Conservation (phyloP, 2,329 filamentous ascomycete genomes). For the Aspergillus japonicus region DNA sequence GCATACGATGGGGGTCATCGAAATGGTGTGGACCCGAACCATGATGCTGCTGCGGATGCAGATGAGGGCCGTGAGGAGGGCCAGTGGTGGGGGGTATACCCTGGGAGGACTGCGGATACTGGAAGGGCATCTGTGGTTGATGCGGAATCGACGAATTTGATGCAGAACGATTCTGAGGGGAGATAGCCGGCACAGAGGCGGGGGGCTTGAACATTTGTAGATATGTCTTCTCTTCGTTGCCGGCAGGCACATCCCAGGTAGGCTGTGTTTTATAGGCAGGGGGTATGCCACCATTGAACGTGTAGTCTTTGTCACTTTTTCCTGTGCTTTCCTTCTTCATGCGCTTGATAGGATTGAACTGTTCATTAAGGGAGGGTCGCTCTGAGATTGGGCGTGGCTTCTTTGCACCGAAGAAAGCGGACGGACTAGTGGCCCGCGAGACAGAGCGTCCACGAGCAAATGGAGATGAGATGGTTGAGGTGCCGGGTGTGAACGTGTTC, state of each 20-base stretch:
- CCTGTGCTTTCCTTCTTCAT: slow-evolving; percentile 64
- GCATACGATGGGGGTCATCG: slow-evolving; percentile 83
- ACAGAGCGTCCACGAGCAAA: slow-evolving; percentile 53
- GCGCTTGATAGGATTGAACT: slow-evolving; percentile 66
- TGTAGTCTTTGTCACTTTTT: slow-evolving; percentile 61
- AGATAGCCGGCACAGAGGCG: slow-evolving; percentile 60
- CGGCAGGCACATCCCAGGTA: slow-evolving; percentile 73
- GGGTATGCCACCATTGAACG: slow-evolving; percentile 77
- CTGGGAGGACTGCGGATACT: slow-evolving; percentile 73
- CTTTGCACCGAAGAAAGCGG: slow-evolving; percentile 64
- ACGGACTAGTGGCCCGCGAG: slow-evolving; percentile 50
- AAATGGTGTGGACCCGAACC: slow-evolving; percentile 66
- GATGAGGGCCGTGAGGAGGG: slow-evolving; percentile 73
- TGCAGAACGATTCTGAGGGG: slow-evolving; percentile 64
- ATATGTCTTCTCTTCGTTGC: slow-evolving; percentile 75
- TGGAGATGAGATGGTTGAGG: slow-evolving; percentile 63
- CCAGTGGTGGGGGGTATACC: slow-evolving; percentile 67
- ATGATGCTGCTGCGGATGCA: slow-evolving; percentile 73
- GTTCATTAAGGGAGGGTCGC: slow-evolving; percentile 53
- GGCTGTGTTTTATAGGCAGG: slow-evolving; percentile 81
- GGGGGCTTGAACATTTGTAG: slow-evolving; percentile 74
- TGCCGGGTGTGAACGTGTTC: slow-evolving; percentile 72
- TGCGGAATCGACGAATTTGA: slow-evolving; percentile 71
- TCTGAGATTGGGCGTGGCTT: slow-evolving; percentile 65
- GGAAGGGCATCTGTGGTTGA: slow-evolving; percentile 79